These are phyloP conservation scores for Quambalaria eucalypti DNA, from an alignment of 1,284 basidiomycete genomes.

Conservation along the genomic window DNA sequence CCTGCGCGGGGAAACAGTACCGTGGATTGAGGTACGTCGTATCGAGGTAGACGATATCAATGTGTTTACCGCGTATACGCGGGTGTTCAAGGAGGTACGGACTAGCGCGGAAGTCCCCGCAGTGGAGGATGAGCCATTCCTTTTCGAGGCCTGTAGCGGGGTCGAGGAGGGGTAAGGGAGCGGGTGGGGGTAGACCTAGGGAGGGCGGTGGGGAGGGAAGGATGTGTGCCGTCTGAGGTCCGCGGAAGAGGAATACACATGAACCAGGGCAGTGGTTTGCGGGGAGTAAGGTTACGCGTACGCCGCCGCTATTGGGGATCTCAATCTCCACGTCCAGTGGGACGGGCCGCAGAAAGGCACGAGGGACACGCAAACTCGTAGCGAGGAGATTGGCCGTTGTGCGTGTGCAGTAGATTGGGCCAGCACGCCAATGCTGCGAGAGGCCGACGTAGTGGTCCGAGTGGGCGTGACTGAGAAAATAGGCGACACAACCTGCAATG, in stretches of 20 bases:
- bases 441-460: slow-evolving; percentile 51
- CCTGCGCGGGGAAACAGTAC: slow-evolving; percentile 91
- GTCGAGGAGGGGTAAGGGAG: background rate
- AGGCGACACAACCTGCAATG: slow-evolving; percentile 77
- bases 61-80: slow-evolving; percentile 38
- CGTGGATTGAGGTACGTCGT: slow-evolving; percentile 91
- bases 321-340: slow-evolving; percentile 67
- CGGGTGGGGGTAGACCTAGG: slow-evolving; percentile 1
- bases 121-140: slow-evolving; percentile 82
- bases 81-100: slow-evolving; percentile 33
- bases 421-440: slow-evolving; percentile 41
- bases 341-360: slow-evolving; percentile 74
- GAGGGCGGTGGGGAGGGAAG: slow-evolving; percentile 21
- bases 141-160: slow-evolving; percentile 38
- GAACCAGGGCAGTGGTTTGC: slow-evolving; percentile 94
- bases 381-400: slow-evolving; percentile 79
- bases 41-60: slow-evolving; percentile 87
- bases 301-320: slow-evolving; percentile 74
- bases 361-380: slow-evolving; percentile 77
- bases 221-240: slow-evolving; percentile 73
- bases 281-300: slow-evolving; percentile 84
- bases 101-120: slow-evolving; percentile 62
- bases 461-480: slow-evolving; percentile 60
- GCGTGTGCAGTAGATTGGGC: slow-evolving; percentile 84
- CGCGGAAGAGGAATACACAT: slow-evolving; percentile 85